Percentiles rank a stretch among this genome's conserved stretches.
Evolutionary conservation across 2,329 filamentous ascomycete species (phyloP).

Genomic region (Fusarium sp.): DNA sequence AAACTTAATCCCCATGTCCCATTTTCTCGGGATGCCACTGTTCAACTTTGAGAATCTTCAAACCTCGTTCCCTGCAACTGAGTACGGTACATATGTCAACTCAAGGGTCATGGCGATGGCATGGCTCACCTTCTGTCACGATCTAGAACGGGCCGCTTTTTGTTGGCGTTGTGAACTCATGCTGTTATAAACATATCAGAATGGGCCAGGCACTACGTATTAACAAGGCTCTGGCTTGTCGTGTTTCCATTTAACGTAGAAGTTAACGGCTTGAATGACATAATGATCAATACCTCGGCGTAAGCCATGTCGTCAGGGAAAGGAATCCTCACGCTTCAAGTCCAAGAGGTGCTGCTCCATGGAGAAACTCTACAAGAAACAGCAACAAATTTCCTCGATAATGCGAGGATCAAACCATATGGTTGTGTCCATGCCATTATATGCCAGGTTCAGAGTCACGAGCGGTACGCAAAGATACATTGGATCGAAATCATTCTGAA

Average conservation of each 20-base stretch:
- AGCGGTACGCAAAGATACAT: slow-evolving; percentile 20
- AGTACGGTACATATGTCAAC: neutral
- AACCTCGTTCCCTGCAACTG: slow-evolving; percentile 16
- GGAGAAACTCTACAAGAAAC: neutral
- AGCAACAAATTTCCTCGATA: neutral
- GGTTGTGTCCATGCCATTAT: neutral
- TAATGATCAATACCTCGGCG: neutral
- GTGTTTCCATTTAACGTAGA: neutral
- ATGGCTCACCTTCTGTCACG: slow-evolving; percentile 13
- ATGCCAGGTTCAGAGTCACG: neutral
- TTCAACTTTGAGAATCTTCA: neutral
- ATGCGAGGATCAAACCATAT: neutral
- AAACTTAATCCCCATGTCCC: slow-evolving; percentile 13
- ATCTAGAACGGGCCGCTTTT: neutral
- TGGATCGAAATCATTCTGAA: slow-evolving; percentile 18
- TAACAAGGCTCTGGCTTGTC: neutral
- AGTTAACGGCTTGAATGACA: neutral
- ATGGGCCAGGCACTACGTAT: neutral
- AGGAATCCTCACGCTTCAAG: neutral
- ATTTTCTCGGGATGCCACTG: slow-evolving; percentile 2
- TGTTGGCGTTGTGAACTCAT: neutral
- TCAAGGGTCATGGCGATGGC: neutral
- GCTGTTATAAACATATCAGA: neutral
- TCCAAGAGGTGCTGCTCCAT: neutral
- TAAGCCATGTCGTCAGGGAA: slow-evolving; percentile 23